Percentiles rank a stretch among this genome's conserved stretches.
These are phyloP conservation scores for Pseudocercospora cruenta DNA, from an alignment of 2,329 filamentous ascomycete genomes.

Conservation along the genomic window DNA sequence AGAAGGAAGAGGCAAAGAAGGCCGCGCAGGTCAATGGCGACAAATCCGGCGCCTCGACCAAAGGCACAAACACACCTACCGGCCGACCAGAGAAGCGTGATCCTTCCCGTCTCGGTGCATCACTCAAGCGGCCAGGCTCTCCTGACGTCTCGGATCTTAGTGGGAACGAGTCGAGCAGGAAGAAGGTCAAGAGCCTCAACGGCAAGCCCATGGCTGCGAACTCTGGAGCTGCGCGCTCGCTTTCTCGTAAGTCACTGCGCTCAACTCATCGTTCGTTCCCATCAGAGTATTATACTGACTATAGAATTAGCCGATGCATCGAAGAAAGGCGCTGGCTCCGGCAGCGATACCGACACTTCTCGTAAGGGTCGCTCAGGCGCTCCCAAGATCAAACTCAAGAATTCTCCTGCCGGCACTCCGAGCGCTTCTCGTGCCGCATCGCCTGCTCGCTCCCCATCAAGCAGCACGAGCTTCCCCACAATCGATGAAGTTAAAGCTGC, in stretches of 20 bases:
- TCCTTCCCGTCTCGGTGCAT: slow-evolving; percentile 53
- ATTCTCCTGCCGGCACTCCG: slow-evolving; percentile 48
- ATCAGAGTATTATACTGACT: slow-evolving; percentile 18
- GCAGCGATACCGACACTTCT: slow-evolving; percentile 74
- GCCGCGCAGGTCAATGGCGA: slow-evolving; percentile 51
- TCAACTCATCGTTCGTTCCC: no score
- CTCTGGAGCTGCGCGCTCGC: slow-evolving; percentile 29
- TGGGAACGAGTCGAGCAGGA: slow-evolving; percentile 83
- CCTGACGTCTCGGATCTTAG: slow-evolving; percentile 88
- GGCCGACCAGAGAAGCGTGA: slow-evolving; percentile 59
- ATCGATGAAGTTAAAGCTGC: slow-evolving; percentile 50
- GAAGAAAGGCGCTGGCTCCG: slow-evolving; percentile 52
- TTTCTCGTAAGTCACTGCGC: slow-evolving; percentile 19
- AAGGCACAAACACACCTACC: slow-evolving; percentile 70
- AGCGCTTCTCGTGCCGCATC: slow-evolving; percentile 37
- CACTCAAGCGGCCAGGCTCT: slow-evolving; percentile 81
- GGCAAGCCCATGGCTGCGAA: slow-evolving; percentile 42
- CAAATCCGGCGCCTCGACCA: slow-evolving; percentile 64
- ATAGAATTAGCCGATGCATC: neutral
- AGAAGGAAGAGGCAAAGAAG: slow-evolving; percentile 58
- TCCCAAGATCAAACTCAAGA: slow-evolving; percentile 57
- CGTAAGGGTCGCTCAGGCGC: slow-evolving; percentile 57
- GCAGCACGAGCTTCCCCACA: slow-evolving; percentile 41
- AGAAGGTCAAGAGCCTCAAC: slow-evolving; percentile 61
- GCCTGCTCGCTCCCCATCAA: slow-evolving; percentile 25